Evolutionary conservation across 2,329 filamentous ascomycete genomes (phyloP).

Genomic region (Penicillium sp.): DNA sequence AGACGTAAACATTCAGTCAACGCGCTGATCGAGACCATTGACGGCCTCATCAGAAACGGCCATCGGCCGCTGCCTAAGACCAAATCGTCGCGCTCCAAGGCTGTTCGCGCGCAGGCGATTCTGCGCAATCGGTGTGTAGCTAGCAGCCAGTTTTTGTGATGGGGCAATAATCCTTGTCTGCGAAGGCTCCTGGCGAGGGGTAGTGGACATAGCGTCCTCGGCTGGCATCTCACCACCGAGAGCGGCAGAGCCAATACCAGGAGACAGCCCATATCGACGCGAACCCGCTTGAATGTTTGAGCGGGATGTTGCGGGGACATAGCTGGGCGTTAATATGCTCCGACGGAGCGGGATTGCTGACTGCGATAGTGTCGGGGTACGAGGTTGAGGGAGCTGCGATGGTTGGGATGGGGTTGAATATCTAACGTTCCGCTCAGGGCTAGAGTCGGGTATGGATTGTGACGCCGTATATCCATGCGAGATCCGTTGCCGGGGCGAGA

Average conservation of each 20-base stretch:
- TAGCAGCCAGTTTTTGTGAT: constrained; percentile 30
- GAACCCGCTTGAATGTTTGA: constrained; percentile 37
- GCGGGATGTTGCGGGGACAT: constrained; percentile 31
- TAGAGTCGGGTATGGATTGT: constrained; percentile 20
- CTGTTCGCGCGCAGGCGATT: constrained; percentile 34
- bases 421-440: too few species aligned
- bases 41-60: too few species aligned
- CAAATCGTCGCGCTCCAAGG: constrained; percentile 30
- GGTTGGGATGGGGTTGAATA: constrained; percentile 19
- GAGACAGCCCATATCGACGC: constrained; percentile 31
- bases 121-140: constrained; percentile 34
- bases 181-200: constrained; percentile 18
- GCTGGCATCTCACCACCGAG: too few species aligned
- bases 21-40: too few species aligned
- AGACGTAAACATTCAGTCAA: too few species aligned
- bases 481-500: constrained; percentile 30
- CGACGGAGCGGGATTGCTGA: constrained; percentile 35
- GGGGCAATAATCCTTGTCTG: constrained; percentile 29
- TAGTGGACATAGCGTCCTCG: too few species aligned
- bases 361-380: constrained; percentile 23
- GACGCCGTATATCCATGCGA: constrained; percentile 24
- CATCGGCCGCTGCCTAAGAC: too few species aligned
- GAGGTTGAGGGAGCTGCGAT: constrained; percentile 18
- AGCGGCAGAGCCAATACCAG: constrained; percentile 11
- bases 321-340: constrained; percentile 28